These are phyloP conservation scores for Pachysandra terminalis DNA, from an alignment of 164 flowering plant genomes.

Conservation along the genomic window DNA sequence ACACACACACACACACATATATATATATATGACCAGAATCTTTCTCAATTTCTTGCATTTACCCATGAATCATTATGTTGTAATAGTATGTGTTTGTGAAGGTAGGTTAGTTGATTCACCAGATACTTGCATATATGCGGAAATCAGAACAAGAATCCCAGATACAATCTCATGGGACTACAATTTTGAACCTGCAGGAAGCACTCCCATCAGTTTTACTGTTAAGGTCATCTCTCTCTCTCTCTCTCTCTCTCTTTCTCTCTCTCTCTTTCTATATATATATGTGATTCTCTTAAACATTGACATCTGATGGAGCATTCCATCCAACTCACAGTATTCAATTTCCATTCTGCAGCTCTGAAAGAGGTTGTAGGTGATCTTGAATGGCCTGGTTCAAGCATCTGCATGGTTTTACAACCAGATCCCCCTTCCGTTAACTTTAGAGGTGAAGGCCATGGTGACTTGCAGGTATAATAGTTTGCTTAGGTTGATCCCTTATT, in stretches of 20 bases:
- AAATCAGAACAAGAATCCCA: constrained; percentile 87
- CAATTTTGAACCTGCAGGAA: constrained; percentile 89
- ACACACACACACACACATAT: too few species aligned
- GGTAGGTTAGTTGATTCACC: constrained; percentile 76
- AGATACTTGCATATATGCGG: constrained; percentile 83
- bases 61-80: constrained; percentile 1
- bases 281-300: too few species aligned
- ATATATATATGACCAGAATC: constrained; percentile 2
- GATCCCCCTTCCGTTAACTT: constrained; percentile 75
- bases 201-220: constrained; percentile 74
- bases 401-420: constrained; percentile 69
- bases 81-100: constrained; percentile 7
- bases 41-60: neutral
- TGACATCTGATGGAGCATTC: neutral
- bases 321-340: constrained; percentile 3
- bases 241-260: too few species aligned
- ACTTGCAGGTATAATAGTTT: constrained; percentile 60
- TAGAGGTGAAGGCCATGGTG: constrained; percentile 96
- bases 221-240: constrained; percentile 53
- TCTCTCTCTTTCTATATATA: too few species aligned
- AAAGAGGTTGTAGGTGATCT: constrained; percentile 98
- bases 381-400: constrained; percentile 97
- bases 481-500: neutral
- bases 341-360: constrained; percentile 74
- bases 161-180: constrained; percentile 91